These are phyloP conservation scores for Fusarium acutatum DNA, from an alignment of 2,329 filamentous ascomycete genomes.

Conservation along the genomic window DNA sequence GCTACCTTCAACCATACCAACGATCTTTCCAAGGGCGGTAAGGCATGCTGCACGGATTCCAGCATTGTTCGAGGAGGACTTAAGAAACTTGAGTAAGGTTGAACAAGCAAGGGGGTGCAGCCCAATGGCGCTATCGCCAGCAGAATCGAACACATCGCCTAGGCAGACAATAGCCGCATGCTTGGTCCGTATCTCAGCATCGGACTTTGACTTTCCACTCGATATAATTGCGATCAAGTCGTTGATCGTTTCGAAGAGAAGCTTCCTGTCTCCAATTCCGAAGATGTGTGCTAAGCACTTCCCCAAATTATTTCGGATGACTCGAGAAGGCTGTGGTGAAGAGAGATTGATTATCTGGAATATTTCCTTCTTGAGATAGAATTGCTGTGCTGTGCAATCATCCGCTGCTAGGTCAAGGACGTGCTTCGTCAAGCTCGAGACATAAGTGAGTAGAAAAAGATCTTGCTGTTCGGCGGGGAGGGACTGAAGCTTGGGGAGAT, in stretches of 20 bases:
- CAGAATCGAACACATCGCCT: slow-evolving; percentile 89
- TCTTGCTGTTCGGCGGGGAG: slow-evolving; percentile 95
- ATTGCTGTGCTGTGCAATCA: slow-evolving; percentile 86
- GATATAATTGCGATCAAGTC: slow-evolving; percentile 80
- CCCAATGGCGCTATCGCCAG: slow-evolving; percentile 90
- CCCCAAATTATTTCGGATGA: slow-evolving; percentile 89
- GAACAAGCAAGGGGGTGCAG: slow-evolving; percentile 79
- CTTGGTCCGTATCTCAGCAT: slow-evolving; percentile 80
- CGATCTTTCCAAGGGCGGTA: slow-evolving; percentile 77
- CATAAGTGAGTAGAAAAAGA: slow-evolving; percentile 89
- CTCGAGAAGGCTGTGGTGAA: slow-evolving; percentile 83
- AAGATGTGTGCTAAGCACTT: slow-evolving; percentile 86
- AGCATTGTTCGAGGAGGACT: slow-evolving; percentile 79
- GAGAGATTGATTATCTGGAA: slow-evolving; percentile 91
- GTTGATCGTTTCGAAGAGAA: slow-evolving; percentile 94
- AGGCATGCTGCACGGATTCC: slow-evolving; percentile 84
- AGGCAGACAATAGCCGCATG: slow-evolving; percentile 89
- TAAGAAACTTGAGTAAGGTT: slow-evolving; percentile 80
- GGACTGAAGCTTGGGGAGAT: slow-evolving; percentile 86
- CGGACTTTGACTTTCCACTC: slow-evolving; percentile 75
- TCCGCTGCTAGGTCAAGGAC: slow-evolving; percentile 78
- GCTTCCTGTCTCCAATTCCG: slow-evolving; percentile 84
- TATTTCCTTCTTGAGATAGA: slow-evolving; percentile 91
- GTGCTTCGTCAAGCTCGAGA: slow-evolving; percentile 83
- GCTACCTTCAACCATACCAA: slow-evolving; percentile 76